Base-by-base conservation (phyloP, 306 rosid genomes). In the Biancaea sappan region DNA sequence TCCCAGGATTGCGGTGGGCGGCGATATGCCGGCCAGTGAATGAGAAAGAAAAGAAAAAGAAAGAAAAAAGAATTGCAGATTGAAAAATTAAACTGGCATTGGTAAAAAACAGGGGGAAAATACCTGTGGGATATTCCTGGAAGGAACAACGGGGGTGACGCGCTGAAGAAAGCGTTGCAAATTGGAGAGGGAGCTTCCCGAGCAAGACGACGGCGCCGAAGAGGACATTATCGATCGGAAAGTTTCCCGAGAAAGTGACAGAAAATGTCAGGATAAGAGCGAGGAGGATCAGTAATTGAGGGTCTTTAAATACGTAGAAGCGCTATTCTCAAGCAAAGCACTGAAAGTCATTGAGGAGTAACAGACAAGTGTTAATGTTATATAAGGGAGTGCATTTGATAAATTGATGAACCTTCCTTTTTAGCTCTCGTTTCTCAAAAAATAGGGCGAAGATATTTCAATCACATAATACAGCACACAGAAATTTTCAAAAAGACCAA, bases 111-210 rank as follows among this genome's bases (percentile, higher is more conserved):
- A 15, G 4, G 56, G 16, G 14, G 2, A 12, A 58, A 52, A 54
- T 86, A 89, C 97, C 95, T 80, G 89, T 14, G 90, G 85, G 24
- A 86, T 75, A 71, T 75, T 76, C 22, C 71, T 86, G 4, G 91
- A 84, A 73, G 97, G 73, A 44, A 91, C 82, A 10, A 60, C 46
- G 2, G 97, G 97, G 46, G 96, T 89, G 43, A 87, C 83, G 72
- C 85, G 79, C 29, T 87, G 90, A 77, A 91, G 90, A 56, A 91
- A 89, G 0, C 86, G 83, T 81, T 86, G 84, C 47, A 91, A 77
- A 65, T 91, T 91, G 1, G 93, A 84, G 0, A 57, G 74, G 16
- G 72, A 79, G 74, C 11, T 47, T n/a, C 70, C 54, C 12, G 72
- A 72, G 28, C 72, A 75, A 46, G 75, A 77, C 67, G 76, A 41